These are phyloP conservation scores for Anastatica hierochuntica DNA, from an alignment of 345 rosid species.

Conservation along the genomic window DNA sequence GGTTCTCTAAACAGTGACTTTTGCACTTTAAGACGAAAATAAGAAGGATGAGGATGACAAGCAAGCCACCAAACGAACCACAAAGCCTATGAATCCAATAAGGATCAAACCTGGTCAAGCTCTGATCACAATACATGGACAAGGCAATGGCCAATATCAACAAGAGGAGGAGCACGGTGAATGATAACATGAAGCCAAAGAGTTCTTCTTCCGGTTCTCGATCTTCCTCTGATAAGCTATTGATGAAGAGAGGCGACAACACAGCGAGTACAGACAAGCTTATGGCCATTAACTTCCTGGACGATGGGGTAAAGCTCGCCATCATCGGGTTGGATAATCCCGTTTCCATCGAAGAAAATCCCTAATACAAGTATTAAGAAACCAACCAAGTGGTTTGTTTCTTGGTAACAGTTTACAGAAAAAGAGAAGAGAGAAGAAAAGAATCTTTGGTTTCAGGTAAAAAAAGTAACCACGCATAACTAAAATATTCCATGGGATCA, in stretches of 20 bases:
- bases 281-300: constrained; percentile 51
- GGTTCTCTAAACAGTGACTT: constrained; percentile 8
- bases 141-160: constrained; percentile 42
- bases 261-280: constrained; percentile 45
- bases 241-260: constrained; percentile 62
- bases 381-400: constrained; percentile 5
- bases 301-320: constrained; percentile 29
- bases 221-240: constrained; percentile 28
- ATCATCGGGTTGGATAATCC: no score
- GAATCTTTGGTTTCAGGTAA: constrained; percentile 10
- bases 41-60: constrained; percentile 56
- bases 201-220: constrained; percentile 37
- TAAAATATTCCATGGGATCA: constrained; percentile 16
- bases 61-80: constrained; percentile 78
- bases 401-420: not conserved
- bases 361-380: no score
- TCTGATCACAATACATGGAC: constrained; percentile 47
- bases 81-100: constrained; percentile 86
- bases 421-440: constrained; percentile 4
- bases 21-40: constrained; percentile 50
- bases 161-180: constrained; percentile 47
- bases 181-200: constrained; percentile 27
- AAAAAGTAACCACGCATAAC: not conserved
- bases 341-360: no score
- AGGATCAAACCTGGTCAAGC: constrained; percentile 62